A percentile compares a stretch with the other conserved stretches of the same genome.
phyloP scores from a whole-genome alignment of 768 basidiomycete genomes.

The Tylopilus intermedius region DNA sequence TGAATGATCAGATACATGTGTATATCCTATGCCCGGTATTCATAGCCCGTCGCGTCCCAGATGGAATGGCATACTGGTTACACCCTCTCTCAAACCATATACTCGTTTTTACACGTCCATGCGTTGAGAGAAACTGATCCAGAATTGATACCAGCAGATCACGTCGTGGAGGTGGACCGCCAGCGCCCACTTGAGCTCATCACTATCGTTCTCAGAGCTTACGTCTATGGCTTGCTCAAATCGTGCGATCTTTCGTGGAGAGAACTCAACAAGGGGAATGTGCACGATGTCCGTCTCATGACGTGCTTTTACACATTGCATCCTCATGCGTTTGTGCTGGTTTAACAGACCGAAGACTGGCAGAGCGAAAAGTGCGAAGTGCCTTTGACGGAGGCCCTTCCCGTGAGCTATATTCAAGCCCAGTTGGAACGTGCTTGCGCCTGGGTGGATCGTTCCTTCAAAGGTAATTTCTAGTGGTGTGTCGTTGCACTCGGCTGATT shows the following conservation, averaged over 20 bases:
- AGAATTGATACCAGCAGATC: conserved; percentile 36
- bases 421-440: conserved; percentile 54
- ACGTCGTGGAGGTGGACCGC: conserved; percentile 32
- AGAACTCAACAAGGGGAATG: conserved; percentile 69
- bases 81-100: conserved; percentile 81
- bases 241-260: conserved; percentile 79
- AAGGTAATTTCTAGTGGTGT: conserved; percentile 31
- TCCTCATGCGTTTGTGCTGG: conserved; percentile 11
- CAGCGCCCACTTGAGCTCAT: conserved; percentile 57
- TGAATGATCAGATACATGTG: conserved; percentile 31
- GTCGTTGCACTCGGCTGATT: conserved; percentile 3
- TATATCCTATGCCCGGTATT: conserved; percentile 10
- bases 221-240: conserved; percentile 66
- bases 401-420: conserved; percentile 47
- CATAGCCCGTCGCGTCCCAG: conserved; percentile 37
- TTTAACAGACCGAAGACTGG: conserved; percentile 74
- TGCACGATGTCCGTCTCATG: conserved; percentile 64
- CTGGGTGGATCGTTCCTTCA: conserved; percentile 50
- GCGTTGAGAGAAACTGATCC: conserved; percentile 56
- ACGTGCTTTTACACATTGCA: conserved; percentile 8
- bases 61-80: conserved; percentile 86
- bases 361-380: conserved; percentile 87
- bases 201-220: conserved; percentile 62
- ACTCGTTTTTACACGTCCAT: conserved; percentile 72
- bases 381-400: conserved; percentile 60